phyloP scores from a whole-genome alignment of 179 eudicot species.

The Monotropa hypopitys region DNA sequence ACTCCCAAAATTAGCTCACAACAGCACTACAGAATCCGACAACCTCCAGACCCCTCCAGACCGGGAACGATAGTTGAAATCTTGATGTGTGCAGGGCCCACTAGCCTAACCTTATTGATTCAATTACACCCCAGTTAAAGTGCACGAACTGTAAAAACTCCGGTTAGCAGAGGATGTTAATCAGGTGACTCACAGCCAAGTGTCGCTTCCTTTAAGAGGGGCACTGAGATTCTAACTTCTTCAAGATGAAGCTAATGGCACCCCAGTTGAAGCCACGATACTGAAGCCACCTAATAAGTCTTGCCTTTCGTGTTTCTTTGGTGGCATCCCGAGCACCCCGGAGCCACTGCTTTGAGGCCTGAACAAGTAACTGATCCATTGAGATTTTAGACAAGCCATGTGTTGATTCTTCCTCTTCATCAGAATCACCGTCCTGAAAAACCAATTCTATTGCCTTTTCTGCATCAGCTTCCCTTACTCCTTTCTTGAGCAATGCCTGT shows the following conservation, averaged over 20 bases:
- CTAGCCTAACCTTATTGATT: neutral
- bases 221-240: slow-evolving; percentile 40
- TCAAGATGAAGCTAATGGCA: slow-evolving; percentile 33
- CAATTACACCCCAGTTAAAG: neutral
- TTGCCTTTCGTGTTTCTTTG: slow-evolving; percentile 43
- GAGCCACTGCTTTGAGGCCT: slow-evolving; percentile 64
- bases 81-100: neutral
- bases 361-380: slow-evolving; percentile 39
- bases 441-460: slow-evolving; percentile 59
- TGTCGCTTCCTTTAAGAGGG: slow-evolving; percentile 17
- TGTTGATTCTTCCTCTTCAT: slow-evolving; percentile 24
- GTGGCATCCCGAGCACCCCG: slow-evolving; percentile 30
- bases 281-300: slow-evolving; percentile 66
- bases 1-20: neutral
- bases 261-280: slow-evolving; percentile 77
- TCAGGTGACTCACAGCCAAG: neutral
- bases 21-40: too few species aligned
- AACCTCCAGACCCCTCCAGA: neutral
- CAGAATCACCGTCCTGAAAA: slow-evolving; percentile 41
- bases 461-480: slow-evolving; percentile 43
- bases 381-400: slow-evolving; percentile 40
- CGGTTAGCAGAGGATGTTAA: neutral
- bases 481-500: slow-evolving; percentile 63
- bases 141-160: neutral
- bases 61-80: neutral